Evolutionary conservation across 23 red algal genomes (phyloP).

Genomic region (Chondrus crispus): DNA sequence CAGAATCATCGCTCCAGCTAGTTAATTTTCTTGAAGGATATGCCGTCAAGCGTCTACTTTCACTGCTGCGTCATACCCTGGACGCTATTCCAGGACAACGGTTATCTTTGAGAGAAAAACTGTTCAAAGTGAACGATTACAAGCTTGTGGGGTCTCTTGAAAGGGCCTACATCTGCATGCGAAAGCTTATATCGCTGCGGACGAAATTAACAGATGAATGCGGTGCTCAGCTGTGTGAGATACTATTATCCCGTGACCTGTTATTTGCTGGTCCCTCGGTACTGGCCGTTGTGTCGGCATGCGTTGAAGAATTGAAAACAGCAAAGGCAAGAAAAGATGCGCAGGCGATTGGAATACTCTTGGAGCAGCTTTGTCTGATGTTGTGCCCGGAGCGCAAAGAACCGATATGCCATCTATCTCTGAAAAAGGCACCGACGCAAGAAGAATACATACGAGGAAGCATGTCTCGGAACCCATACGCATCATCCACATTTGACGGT

Average conservation of each 20-base stretch:
- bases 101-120: not conserved
- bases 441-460: slow-evolving; percentile 90
- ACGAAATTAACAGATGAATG: slow-evolving; percentile 71
- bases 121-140: slow-evolving; percentile 17
- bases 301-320: slow-evolving; percentile 47
- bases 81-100: slow-evolving; percentile 35
- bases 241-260: slow-evolving; percentile 33
- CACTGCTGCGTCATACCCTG: slow-evolving; percentile 24
- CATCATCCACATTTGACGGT: slow-evolving; percentile 50
- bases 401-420: slow-evolving; percentile 31
- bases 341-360: slow-evolving; percentile 49
- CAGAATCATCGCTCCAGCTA: slow-evolving; percentile 25
- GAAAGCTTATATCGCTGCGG: slow-evolving; percentile 58
- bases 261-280: slow-evolving; percentile 38
- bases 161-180: slow-evolving; percentile 52
- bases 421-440: slow-evolving; percentile 82
- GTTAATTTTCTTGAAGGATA: slow-evolving; percentile 65
- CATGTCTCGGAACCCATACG: slow-evolving; percentile 66
- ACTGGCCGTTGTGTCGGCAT: slow-evolving; percentile 25
- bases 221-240: slow-evolving; percentile 37
- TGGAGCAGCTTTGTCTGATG: slow-evolving; percentile 55
- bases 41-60: slow-evolving; percentile 45
- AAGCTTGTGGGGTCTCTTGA: slow-evolving; percentile 31
- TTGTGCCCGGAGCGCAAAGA: slow-evolving; percentile 61
- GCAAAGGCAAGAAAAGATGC: slow-evolving; percentile 44